Evolutionary conservation across 768 basidiomycete species (phyloP), one percentile per base, ranked within the genome.

Genomic region (Mycena sanguinolenta): DNA sequence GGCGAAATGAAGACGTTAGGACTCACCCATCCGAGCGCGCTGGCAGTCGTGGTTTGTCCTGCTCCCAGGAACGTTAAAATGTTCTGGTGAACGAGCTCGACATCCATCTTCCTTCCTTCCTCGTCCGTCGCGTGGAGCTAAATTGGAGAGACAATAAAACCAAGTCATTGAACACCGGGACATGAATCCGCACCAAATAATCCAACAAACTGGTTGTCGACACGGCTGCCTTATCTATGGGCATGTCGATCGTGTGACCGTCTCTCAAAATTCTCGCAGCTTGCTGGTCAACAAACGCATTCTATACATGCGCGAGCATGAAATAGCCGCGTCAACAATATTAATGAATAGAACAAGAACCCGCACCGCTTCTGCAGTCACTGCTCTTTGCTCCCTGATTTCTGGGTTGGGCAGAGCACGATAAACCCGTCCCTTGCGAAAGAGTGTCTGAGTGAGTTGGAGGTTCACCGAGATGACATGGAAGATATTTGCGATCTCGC

Each of bases 51-150:
- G 4, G 68, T 66, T 27, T 72, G 71, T 10, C 71, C 71, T 3
- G 71, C 71, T 1, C 58, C 55, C 8, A 72, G 63, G 67, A 72
- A 72, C 0, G 71, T 72, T 1, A 72, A 6, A 2, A 68, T 52
- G 27, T 72, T 72, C 32, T 65, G 19, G n/a, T 68, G 66, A 1
- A 72, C 71, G 27, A 68, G 62, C 7, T 63, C 46, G 2, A 68
- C 58, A 14, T 72, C 67, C 71, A 72, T 72, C 38, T 72, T 68
- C 39, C 42, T 59, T 0, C 71, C 71, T 9, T 72, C 58, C 27
- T 72, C 71, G 57, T 72, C 71, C 27, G 71, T 72, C 1, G 71
- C 71, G 34, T 68, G 66, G 1, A 72, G 67, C 71, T 72, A 6
- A 1, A 9, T 3, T 39, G 8, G 3, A 34, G 54, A 14, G n/a